Base-by-base conservation (phyloP, 805 yeast species). In the Zygosaccharomyces lentus region DNA sequence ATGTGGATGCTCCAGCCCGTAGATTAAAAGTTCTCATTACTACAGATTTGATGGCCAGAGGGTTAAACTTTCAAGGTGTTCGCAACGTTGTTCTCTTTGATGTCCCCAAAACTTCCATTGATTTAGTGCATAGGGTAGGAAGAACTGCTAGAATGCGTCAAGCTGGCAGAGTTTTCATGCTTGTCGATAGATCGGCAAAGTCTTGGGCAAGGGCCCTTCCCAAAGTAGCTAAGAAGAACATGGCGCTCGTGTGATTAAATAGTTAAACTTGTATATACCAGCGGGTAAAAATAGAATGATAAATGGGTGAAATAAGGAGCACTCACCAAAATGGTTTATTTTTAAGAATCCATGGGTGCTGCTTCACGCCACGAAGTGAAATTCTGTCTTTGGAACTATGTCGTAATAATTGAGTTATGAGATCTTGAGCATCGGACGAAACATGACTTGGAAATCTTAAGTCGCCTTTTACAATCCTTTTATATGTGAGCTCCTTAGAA, bases 71-170 rank as follows among this genome's bases (percentile, higher is more conserved):
- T 67, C 75, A 77, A 45, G 85, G 85, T 13, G 80, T 93, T 25
- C 76, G 89, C 54, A 89, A 89, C 56, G 87, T 91, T 9, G 73
- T 91, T 23, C 68, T 93, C 41, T 84, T 82, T 69, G 97, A 91
- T 60, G 78, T 89, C 37, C 99, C 99, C 5, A 76, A 77, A 43
- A 82, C 84, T 12, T 78, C 96, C 0, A 82, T 87, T 15, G 98
- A 91, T 65, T 71, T 91, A 49, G 80, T 91, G 16, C 98, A 91
- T 63, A 73, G 99, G 50, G 84, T 87, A 1, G 99, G 99, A 1
- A 78, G 99, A 67, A 91, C 97, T 0, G 97, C 96, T 2, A 71
- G 99, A 62, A 82, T 90, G 85, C 86, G 84, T 37, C 88, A 84
- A 58, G 74, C 84, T 30, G 99, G 99, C 10, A 75, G 96, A 50